phyloP scores from a whole-genome alignment of 495 filamentous ascomycete genomes.

The Trichodelitschia bisporula region DNA sequence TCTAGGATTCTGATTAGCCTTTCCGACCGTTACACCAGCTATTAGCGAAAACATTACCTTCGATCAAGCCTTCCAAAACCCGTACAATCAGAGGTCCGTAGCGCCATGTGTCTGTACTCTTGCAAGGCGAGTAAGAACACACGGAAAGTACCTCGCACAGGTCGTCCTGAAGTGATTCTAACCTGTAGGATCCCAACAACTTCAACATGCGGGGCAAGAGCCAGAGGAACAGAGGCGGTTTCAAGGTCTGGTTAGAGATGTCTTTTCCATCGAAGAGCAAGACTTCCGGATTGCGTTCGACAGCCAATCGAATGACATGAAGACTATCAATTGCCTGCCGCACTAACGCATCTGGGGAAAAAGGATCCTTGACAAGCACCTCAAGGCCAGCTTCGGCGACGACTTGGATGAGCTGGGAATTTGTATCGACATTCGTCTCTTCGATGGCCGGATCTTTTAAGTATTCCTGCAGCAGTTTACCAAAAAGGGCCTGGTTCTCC shows the following conservation, averaged over 20 bases:
- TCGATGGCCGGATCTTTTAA: slow-evolving; percentile 24
- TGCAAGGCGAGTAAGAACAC: slow-evolving; percentile 8
- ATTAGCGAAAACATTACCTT: not conserved
- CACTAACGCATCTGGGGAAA: slow-evolving; percentile 26
- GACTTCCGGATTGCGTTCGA: slow-evolving; percentile 49
- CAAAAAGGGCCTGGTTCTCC: slow-evolving; percentile 29
- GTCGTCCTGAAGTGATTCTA: slow-evolving; percentile 5
- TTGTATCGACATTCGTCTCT: slow-evolving; percentile 39
- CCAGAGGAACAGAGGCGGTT: slow-evolving; percentile 54
- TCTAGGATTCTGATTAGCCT: too few species aligned
- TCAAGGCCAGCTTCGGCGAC: slow-evolving; percentile 63
- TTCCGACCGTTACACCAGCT: too few species aligned
- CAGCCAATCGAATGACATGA: slow-evolving; percentile 42
- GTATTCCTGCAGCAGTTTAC: slow-evolving; percentile 39
- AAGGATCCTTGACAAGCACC: slow-evolving; percentile 30
- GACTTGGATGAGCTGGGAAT: slow-evolving; percentile 62
- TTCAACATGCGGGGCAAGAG: slow-evolving; percentile 37
- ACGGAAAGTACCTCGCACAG: slow-evolving; percentile 11
- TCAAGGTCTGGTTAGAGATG: slow-evolving; percentile 14
- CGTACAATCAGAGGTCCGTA: not conserved
- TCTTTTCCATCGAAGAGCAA: slow-evolving; percentile 29
- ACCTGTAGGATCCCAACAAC: slow-evolving; percentile 21
- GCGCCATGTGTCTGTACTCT: slow-evolving; percentile 2
- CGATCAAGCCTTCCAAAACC: not conserved
- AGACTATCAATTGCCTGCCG: slow-evolving; percentile 39